Percentiles rank a stretch among this genome's conserved stretches.
phyloP scores from a whole-genome alignment of 208 protist genomes.

The Cochliopodium minus region DNA sequence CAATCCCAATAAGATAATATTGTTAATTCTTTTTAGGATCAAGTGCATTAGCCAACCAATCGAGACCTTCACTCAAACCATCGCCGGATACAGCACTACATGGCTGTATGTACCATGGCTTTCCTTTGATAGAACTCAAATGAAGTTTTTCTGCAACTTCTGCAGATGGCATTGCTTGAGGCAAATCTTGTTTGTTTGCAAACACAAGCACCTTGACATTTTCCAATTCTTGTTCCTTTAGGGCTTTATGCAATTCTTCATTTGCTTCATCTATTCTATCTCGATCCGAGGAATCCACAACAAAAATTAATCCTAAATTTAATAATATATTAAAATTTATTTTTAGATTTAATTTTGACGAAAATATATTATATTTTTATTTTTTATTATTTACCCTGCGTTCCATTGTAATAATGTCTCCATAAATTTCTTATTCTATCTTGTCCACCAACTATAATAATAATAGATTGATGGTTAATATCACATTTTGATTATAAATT shows the following conservation, averaged over 20 bases:
- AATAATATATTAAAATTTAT: too few relatives aligned
- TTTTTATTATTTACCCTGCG: too few relatives aligned
- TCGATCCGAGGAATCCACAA: slow-evolving; percentile 42
- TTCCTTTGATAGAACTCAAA: slow-evolving; percentile 16
- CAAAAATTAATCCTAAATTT: slow-evolving; percentile 42
- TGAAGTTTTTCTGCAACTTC: slow-evolving; percentile 50
- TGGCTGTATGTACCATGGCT: background rate
- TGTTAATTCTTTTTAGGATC: too few relatives aligned
- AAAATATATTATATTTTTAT: too few relatives aligned
- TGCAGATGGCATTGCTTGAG: slow-evolving; percentile 52
- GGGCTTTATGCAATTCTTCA: slow-evolving; percentile 62
- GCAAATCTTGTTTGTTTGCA: slow-evolving; percentile 72
- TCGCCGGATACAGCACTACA: background rate
- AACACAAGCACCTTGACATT: slow-evolving; percentile 61
- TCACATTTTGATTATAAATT: too few relatives aligned
- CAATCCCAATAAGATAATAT: too few relatives aligned
- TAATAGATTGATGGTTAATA: slow-evolving; percentile 39
- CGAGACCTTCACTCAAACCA: background rate
- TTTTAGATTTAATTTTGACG: too few relatives aligned
- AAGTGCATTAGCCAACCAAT: background rate
- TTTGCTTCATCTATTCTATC: slow-evolving; percentile 26
- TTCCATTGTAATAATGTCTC: slow-evolving; percentile 66
- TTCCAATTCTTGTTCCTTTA: slow-evolving; percentile 69
- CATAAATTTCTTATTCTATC: slow-evolving; percentile 59
- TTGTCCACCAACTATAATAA: slow-evolving; percentile 70